Base-by-base conservation (phyloP, 306 rosid species). In the Boehmeria nivea region DNA sequence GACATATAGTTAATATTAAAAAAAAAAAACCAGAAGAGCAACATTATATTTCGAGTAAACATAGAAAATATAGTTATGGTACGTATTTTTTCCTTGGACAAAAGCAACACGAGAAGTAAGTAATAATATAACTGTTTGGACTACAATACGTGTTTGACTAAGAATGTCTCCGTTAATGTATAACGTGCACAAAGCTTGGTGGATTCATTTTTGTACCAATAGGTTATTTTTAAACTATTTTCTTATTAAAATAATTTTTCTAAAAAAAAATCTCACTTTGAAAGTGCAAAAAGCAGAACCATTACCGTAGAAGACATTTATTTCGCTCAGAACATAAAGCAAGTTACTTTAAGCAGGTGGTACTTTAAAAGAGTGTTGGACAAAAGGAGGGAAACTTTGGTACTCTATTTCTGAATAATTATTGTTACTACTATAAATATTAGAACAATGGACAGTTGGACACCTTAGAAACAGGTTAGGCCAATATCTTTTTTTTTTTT, bases 311-410 rank as follows among this genome's bases (percentile, higher is more conserved):
- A 25, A 15, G 46, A 66, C 24, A 54, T 45, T 12, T 52, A 6
- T 54, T 54, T 47, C 38, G 24, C 17, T 16, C 40, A 6, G 17
- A 38, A 48, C 56, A 24, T 25, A 61, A 69, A 55, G 61, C 43
- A 60, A 47, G 19, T n/a, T 18, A 26, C 69, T 48, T 71, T 64
- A 43, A 42, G 54, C 49, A 54, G 56, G 68, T 21, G 45, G 64
- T 40, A 48, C 68, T 66, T 54, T 40, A 19, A 50, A 54, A 50
- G 63, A 49, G 62, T 56, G 66, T 43, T 72, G 47, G 62, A 37
- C 26, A 43, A 72, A 73, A 73, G 73, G 78, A 67, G 62, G 46
- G 53, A 42, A 61, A 53, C 66, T 67, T 73, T 67, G 59, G 14
- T 18, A 6, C 16, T 2, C n/a, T 6, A 6, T 40, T 10, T 10